Evolutionary conservation across 2,329 filamentous ascomycete species (phyloP).

Genomic region (Hypocrella siamensis): DNA sequence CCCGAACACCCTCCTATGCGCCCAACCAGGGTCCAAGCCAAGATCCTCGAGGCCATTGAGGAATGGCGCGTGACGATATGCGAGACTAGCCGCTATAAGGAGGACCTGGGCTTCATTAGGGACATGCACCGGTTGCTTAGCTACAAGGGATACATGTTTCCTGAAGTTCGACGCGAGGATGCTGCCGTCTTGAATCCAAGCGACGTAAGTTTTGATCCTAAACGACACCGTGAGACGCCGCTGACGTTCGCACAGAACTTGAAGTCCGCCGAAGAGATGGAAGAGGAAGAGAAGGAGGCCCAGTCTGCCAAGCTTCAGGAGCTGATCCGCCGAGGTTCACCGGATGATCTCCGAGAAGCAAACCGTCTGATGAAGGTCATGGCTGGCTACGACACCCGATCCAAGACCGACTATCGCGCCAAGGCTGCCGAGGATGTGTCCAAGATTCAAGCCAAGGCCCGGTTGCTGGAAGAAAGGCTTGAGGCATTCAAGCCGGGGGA

Average conservation of each 20-base stretch:
- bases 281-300: conserved; percentile 85
- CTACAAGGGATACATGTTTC: conserved; percentile 95
- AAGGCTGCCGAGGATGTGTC: conserved; percentile 92
- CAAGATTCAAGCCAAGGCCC: conserved; percentile 92
- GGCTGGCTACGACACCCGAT: conserved; percentile 89
- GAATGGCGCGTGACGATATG: conserved; percentile 98
- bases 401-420: conserved; percentile 93
- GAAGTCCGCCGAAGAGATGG: conserved; percentile 96
- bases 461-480: conserved; percentile 80
- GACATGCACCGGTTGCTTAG: conserved; percentile 94
- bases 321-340: conserved; percentile 79
- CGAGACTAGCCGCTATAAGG: conserved; percentile 93
- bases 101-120: conserved; percentile 87
- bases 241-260: conserved; percentile 78
- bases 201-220: conserved; percentile 48
- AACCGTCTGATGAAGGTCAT: conserved; percentile 98
- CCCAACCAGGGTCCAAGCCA: conserved; percentile 71
- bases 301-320: conserved; percentile 98
- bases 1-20: conserved; percentile 84
- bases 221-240: too few species aligned
- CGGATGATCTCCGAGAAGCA: conserved; percentile 88
- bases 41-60: conserved; percentile 91
- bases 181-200: conserved; percentile 93
- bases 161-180: conserved; percentile 82
- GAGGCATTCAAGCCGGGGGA: conserved; percentile 73